Conservation (phyloP, 2,329 filamentous ascomycete species). For the Alternaria angustiovoidea region DNA sequence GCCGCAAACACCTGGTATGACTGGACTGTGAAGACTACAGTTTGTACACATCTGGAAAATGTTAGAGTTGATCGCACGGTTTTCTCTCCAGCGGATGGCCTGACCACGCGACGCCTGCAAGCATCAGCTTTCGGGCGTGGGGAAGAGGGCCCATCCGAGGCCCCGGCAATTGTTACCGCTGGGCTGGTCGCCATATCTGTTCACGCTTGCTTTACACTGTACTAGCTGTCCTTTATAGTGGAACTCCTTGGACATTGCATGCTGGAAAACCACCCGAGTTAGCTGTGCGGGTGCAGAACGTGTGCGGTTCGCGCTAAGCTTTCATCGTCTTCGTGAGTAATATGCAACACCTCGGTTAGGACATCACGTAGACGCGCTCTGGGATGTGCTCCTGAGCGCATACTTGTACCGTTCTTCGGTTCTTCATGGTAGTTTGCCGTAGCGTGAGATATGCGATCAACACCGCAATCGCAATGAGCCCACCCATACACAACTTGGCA, state of each 20-base stretch:
- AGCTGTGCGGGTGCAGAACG: background rate
- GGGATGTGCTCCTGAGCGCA: background rate
- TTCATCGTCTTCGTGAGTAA: slow-evolving; percentile 11
- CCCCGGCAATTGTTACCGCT: slow-evolving; percentile 23
- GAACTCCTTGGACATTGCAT: background rate
- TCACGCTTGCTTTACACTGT: background rate
- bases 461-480: background rate
- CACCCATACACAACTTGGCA: background rate
- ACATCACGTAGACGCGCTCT: background rate
- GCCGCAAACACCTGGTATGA: background rate
- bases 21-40: background rate
- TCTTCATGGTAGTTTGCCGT: background rate
- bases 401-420: background rate
- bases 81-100: background rate
- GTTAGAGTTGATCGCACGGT: slow-evolving; percentile 3
- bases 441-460: background rate
- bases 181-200: slow-evolving; percentile 9
- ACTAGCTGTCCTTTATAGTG: slow-evolving; percentile 1
- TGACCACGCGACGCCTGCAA: slow-evolving; percentile 18
- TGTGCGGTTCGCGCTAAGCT: slow-evolving; percentile 15
- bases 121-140: slow-evolving; percentile 22
- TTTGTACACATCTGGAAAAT: background rate
- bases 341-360: background rate
- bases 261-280: background rate
- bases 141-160: slow-evolving; percentile 20